These are phyloP conservation scores for Wickerhamiella domercqiae DNA, from an alignment of 805 yeast genomes.

Conservation along the genomic window DNA sequence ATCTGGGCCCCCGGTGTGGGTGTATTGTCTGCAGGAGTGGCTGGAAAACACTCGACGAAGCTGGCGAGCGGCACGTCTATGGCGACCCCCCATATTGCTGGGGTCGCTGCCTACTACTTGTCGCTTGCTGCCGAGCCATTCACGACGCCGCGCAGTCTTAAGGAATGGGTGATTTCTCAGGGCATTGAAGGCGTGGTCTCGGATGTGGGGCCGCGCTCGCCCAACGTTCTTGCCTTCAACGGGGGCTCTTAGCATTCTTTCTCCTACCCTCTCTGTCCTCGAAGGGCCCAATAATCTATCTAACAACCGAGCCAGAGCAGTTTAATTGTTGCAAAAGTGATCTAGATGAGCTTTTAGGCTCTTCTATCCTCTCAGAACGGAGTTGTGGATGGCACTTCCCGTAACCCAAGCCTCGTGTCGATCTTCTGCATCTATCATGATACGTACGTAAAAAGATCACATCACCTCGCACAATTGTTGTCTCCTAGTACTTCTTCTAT, in stretches of 20 bases:
- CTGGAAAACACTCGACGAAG: conserved; percentile 10
- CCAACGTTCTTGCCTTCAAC: neutral
- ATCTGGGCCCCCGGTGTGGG: conserved; percentile 67
- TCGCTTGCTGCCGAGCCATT: neutral
- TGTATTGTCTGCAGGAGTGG: conserved; percentile 27
- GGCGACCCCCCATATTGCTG: conserved; percentile 22
- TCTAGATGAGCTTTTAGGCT: no score
- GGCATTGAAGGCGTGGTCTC: neutral
- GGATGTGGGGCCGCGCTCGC: neutral
- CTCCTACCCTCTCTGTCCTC: no score
- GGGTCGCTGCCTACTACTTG: conserved; percentile 11
- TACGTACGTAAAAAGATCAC: no score
- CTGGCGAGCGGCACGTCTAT: conserved; percentile 20
- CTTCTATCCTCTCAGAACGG: no score
- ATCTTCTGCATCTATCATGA: no score
- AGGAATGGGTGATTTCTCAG: neutral
- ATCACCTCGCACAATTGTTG: no score
- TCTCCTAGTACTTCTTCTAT: no score
- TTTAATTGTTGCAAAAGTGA: no score
- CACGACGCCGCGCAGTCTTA: neutral
- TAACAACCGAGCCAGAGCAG: no score
- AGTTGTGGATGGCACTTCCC: no score
- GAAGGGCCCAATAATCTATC: no score
- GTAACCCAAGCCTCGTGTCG: no score
- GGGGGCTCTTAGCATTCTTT: neutral